Conservation (phyloP, 2,329 filamentous ascomycete species). For the Aspergillus hortae region DNA sequence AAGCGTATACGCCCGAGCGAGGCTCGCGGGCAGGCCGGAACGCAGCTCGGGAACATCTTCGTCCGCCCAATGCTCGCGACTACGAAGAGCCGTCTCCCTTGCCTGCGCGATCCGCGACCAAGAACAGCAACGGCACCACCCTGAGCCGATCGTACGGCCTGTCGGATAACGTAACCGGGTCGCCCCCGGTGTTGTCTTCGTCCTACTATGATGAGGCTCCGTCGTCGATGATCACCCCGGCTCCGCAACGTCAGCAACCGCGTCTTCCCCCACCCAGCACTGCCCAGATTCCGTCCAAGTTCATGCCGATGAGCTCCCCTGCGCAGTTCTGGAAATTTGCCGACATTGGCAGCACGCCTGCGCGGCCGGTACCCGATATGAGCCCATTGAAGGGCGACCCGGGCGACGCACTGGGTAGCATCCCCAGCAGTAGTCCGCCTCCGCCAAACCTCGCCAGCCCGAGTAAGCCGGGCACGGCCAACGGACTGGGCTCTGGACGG, state of each 20-base stretch:
- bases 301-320: conserved; percentile 51
- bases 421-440: conserved; percentile 48
- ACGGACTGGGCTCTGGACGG: conserved; percentile 27
- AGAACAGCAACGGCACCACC: conserved; percentile 24
- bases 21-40: conserved; percentile 36
- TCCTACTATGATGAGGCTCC: conserved; percentile 47
- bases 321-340: conserved; percentile 51
- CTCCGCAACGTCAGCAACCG: conserved; percentile 47
- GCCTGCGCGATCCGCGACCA: conserved; percentile 30
- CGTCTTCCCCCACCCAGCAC: conserved; percentile 48
- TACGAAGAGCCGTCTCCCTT: conserved; percentile 43
- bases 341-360: conserved; percentile 46
- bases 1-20: conserved; percentile 48
- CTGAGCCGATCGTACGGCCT: conserved; percentile 36
- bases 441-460: conserved; percentile 45
- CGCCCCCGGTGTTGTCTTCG: conserved; percentile 47
- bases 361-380: conserved; percentile 40
- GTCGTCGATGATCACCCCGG: conserved; percentile 48
- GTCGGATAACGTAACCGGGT: conserved; percentile 37
- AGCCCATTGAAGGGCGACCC: conserved; percentile 45
- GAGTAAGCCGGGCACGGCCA: conserved; percentile 39
- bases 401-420: conserved; percentile 33
- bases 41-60: conserved; percentile 26
- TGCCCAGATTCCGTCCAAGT: conserved; percentile 48
- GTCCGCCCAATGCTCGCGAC: conserved; percentile 31